phyloP scores from a whole-genome alignment of 768 basidiomycete genomes.

The Rhizopogon roseolus region DNA sequence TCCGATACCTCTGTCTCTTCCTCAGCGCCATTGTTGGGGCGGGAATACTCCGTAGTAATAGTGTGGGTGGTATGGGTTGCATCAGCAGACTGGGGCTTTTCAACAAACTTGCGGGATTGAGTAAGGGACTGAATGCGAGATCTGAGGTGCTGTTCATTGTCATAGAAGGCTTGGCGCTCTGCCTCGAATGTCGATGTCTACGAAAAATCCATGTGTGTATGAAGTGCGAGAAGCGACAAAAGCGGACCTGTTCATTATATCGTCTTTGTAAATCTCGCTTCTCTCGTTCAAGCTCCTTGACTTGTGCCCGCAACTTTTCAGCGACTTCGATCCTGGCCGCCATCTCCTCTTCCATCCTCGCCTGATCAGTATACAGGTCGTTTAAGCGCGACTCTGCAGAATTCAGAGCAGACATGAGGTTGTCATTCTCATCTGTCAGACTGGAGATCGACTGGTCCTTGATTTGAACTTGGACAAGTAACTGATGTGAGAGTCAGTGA shows the following conservation, averaged over 20 bases:
- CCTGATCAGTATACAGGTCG: constrained; percentile 79
- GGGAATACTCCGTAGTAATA: not conserved
- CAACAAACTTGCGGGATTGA: constrained; percentile 56
- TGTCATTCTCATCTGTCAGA: constrained; percentile 62
- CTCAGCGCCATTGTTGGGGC: constrained; percentile 30
- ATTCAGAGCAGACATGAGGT: constrained; percentile 58
- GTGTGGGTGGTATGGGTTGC: constrained; percentile 5
- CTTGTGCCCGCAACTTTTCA: constrained; percentile 76
- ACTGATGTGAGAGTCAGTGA: constrained; percentile 36
- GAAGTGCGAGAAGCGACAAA: constrained; percentile 11
- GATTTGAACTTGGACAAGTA: constrained; percentile 72
- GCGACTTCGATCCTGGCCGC: constrained; percentile 77
- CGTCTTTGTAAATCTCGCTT: constrained; percentile 77
- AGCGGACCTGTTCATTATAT: constrained; percentile 80
- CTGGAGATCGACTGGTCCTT: constrained; percentile 66
- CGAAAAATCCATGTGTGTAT: constrained; percentile 4
- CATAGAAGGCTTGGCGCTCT: constrained; percentile 88
- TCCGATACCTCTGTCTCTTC: constrained; percentile 37
- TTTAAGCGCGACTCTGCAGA: constrained; percentile 67
- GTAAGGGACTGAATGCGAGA: constrained; percentile 80
- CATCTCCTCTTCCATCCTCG: constrained; percentile 77
- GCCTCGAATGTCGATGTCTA: constrained; percentile 88
- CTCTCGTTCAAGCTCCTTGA: constrained; percentile 85
- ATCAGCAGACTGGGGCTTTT: constrained; percentile 26
- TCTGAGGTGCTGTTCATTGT: constrained; percentile 91